Base-by-base conservation (phyloP, 805 yeast genomes). In the Teunomyces cretensis region DNA sequence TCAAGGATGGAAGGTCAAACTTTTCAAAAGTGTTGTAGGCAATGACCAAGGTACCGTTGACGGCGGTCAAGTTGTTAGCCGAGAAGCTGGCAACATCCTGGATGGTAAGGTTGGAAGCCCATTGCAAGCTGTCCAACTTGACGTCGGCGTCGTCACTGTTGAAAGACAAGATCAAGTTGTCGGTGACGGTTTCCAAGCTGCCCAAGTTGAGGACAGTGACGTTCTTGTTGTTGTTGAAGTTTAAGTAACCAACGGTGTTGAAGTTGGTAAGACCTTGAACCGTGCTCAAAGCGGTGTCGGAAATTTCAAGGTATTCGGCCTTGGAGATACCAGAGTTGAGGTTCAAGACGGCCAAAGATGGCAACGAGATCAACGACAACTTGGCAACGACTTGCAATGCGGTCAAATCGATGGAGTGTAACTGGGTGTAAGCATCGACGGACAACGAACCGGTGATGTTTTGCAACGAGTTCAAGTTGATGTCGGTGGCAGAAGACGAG, bases 141-240 rank as follows among this genome's bases (percentile, higher is more conserved):
- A 68, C 56, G 27, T 56, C 53, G 52, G 68, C 62, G 14, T 63
- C 48, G 51, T 68, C 76, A 51, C 62, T 58, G 63, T 72, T 72
- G 67, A 72, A 72, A 46, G 69, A 58, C 47, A 72, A 60, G 41
- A 67, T 64, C 53, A 72, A 63, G 42, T 60, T 61, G 42, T 65
- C 67, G 33, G 62, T 49, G 39, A 68, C 75, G 14, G 62, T 43
- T 54, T 62, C 45, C 51, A 72, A 63, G 42, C 54, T 54, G 8
- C 60, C 41, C 43, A 68, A 66, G 48, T 68, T 69, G 41, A 72
- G 60, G 30, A 47, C 31, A 16, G 74, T 51, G 53, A 72, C 61
- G 57, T 72, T 71, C 52, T 72, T 72, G 66, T 72, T 72, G 56
- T 71, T 71, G 62, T 71, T 68, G 48, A 72, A 57, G 55, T 70